Evolutionary conservation across 1,139 yeast genomes (phyloP).

Genomic region (Blastobotrys capitulatus): DNA sequence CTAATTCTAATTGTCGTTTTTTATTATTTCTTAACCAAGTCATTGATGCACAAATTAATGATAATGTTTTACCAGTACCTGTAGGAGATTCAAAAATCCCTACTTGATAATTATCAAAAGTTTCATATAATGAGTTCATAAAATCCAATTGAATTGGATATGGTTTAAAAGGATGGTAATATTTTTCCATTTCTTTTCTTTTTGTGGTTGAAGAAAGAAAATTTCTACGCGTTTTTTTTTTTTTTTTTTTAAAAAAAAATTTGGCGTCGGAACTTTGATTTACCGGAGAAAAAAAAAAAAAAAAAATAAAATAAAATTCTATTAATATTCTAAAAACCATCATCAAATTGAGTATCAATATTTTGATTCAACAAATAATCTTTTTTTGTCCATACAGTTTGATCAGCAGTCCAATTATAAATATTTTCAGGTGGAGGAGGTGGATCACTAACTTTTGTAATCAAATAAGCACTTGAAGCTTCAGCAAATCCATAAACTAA

Average conservation of each 20-base stretch:
- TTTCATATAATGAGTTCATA: conserved; percentile 67
- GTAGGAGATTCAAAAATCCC: conserved; percentile 94
- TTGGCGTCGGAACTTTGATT: not conserved
- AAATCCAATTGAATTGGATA: conserved; percentile 72
- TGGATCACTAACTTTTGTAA: conserved; percentile 50
- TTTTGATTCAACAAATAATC: not conserved
- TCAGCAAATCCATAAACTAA: conserved; percentile 53
- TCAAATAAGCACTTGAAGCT: conserved; percentile 48
- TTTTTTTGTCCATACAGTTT: conserved; percentile 26
- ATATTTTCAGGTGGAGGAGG: conserved; percentile 37
- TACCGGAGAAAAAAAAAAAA: not conserved
- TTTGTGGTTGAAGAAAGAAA: too few relatives aligned
- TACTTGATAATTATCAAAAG: conserved; percentile 56
- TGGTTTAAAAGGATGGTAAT: conserved; percentile 75
- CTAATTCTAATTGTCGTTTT: conserved; percentile 24
- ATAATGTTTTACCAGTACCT: conserved; percentile 89
- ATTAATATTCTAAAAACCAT: conserved; percentile 8
- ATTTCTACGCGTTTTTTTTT: too few relatives aligned
- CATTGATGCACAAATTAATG: conserved; percentile 79
- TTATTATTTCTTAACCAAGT: conserved; percentile 75
- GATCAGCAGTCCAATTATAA: conserved; percentile 25
- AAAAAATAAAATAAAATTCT: not conserved
- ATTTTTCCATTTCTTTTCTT: conserved; percentile 24
- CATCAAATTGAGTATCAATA: conserved; percentile 1
- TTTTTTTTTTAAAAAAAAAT: not conserved